Base-by-base conservation (phyloP, 2,329 filamentous ascomycete genomes). In the Fusarium sarcochroum region DNA sequence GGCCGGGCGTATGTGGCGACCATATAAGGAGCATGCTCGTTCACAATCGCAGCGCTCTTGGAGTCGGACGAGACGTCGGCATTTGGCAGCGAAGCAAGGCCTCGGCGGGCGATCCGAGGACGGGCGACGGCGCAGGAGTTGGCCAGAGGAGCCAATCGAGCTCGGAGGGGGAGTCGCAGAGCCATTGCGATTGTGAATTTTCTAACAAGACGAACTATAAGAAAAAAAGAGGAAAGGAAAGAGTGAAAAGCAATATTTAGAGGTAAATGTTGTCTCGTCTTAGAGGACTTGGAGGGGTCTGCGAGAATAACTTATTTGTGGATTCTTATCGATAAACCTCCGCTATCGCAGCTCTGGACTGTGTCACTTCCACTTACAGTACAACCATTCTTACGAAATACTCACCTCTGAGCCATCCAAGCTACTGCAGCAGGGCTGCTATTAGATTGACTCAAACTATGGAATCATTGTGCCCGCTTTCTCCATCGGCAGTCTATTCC, bases 1-100 rank as follows among this genome's bases (percentile, higher is more conserved):
- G 96, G 95, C 25, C 96, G 93, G 52, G 93, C 90, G 80, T 99
- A 99, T 53, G 96, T 99, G 3, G 94, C 91, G 27, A 99, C 92
- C 95, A 99, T 98, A 81, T 90, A 98, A 5, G 92, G 91, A 32
- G 90, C 86, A 74, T 94, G 90, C 64, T 93, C 88, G 70, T 89
- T 86, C 69, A 97, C 88, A 62, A 97, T 86, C 30, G 89, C 86
- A 34, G 89, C 87, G 69, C 93, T 97, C 73, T 89, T 83, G 1
- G 93, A 96, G 79, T 93, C 91, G 47, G 87, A 74, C 15, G 89
- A 76, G 35, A 93, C 93, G 75, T 97, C 93, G 48, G 91, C 86
- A 70, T 91, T 93, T 11, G 91, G 85, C 14, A 84, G 71, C 48
- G 76, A 78, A 30, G 79, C 78, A 53, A 78, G 71, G 27, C 68